Base-by-base conservation (phyloP, 139 green algal species). In the Micractinium conductrix region DNA sequence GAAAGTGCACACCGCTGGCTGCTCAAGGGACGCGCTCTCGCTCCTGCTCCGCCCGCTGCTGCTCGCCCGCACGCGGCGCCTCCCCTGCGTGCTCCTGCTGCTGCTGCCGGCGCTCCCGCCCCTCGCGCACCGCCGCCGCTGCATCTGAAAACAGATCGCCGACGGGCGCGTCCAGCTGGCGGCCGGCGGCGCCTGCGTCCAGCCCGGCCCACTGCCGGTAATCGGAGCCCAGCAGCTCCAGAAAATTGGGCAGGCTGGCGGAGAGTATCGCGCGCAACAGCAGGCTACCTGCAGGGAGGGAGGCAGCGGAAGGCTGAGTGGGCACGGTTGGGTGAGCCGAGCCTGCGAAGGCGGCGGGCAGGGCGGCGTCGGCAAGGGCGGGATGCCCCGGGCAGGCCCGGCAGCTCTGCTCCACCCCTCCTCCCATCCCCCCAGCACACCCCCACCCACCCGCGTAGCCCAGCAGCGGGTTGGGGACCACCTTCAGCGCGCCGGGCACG, bases 401-500 rank as follows among this genome's bases (percentile, higher is more conserved):
- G n/a, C n/a, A n/a, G n/a, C n/a, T n/a, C n/a, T n/a, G n/a, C n/a
- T n/a, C n/a, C n/a, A n/a, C n/a, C n/a, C n/a, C n/a, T n/a, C n/a
- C n/a, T n/a, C n/a, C n/a, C n/a, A n/a, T n/a, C n/a, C n/a, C n/a
- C n/a, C n/a, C n/a, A n/a, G n/a, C n/a, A n/a, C n/a, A n/a, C n/a
- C n/a, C n/a, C n/a, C n/a, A n/a, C n/a, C n/a, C 55, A 83, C 86
- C 86, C 62, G 80, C 80, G 21, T 87, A 87, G 10, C 86, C 86
- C 38, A 89, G 73, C 45, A 89, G 69, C 16, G 80, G 67, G 37
- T 87, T 89, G 19, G 86, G 86, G 40, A 89, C 73, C 28, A 89
- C 80, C n/a, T 42, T 42, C 8, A 87, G 50, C 22, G 80, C 42
- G 19, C 30, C 33, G 26, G 86, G 86, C 48, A 89, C 86, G 37